Evolutionary conservation across 768 basidiomycete species (phyloP).

Genomic region (Pleurotus platypus): DNA sequence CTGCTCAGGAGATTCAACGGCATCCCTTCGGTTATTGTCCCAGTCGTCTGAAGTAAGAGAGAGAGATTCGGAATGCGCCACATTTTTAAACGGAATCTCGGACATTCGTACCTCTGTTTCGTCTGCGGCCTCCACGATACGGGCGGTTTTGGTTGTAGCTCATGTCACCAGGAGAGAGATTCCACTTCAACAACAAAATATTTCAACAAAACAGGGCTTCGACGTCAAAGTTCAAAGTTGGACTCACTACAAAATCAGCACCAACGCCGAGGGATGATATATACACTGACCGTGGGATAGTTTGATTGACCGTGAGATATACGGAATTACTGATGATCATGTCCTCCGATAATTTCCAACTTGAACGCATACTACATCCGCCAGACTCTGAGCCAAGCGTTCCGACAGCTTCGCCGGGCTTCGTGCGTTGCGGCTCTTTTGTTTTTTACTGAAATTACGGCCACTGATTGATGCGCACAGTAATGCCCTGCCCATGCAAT

Average conservation of each 20-base stretch:
- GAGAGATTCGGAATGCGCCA: constrained; percentile 14
- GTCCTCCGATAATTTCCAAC: background rate
- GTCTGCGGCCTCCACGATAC: constrained; percentile 44
- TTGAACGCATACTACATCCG: background rate
- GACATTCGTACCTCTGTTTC: constrained; percentile 49
- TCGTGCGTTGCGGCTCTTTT: constrained; percentile 2
- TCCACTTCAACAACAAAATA: background rate
- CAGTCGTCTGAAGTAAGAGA: constrained; percentile 51
- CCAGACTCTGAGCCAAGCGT: constrained; percentile 4
- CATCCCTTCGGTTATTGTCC: constrained; percentile 62
- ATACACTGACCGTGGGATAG: background rate
- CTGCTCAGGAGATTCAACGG: constrained; percentile 69
- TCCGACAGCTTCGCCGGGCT: constrained; percentile 2
- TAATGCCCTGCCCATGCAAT: constrained; percentile 73
- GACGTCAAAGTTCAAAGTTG: constrained; percentile 14
- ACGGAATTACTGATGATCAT: background rate
- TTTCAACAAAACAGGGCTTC: background rate
- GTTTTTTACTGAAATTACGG: background rate
- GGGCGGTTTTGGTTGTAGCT: constrained; percentile 47
- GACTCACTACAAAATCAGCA: background rate
- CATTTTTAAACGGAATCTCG: constrained; percentile 6
- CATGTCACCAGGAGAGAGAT: constrained; percentile 31
- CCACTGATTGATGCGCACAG: constrained; percentile 21
- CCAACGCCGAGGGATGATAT: background rate
- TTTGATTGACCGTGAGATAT: background rate